These are phyloP conservation scores for Cardamine occulta DNA, from an alignment of 345 rosid species.

Conservation along the genomic window DNA sequence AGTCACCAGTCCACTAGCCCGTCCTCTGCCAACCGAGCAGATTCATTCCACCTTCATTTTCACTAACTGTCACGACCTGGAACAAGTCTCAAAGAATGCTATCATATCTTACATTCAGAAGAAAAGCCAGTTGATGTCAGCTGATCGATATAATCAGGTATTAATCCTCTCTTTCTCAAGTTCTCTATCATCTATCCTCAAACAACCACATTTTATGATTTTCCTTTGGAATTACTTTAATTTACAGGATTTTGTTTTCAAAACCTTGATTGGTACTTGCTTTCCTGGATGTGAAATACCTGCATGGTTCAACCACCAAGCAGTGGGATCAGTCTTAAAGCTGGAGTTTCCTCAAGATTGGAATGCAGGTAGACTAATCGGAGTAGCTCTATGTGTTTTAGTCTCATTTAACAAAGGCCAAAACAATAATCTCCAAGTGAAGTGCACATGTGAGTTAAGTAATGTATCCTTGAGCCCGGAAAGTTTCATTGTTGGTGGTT, in stretches of 20 bases:
- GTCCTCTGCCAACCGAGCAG: background rate
- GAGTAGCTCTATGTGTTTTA: slow-evolving; percentile 19
- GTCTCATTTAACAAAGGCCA: slow-evolving; percentile 19
- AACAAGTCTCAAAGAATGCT: slow-evolving; percentile 28
- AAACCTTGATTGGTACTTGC: slow-evolving; percentile 15
- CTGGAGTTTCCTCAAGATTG: background rate
- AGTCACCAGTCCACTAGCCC: background rate
- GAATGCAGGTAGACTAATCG: background rate
- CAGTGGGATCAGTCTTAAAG: background rate
- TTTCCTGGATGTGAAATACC: slow-evolving; percentile 38
- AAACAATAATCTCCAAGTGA: slow-evolving; percentile 15
- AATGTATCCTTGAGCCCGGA: background rate
- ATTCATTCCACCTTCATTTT: slow-evolving; percentile 25
- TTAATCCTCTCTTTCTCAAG: background rate
- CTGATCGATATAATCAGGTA: slow-evolving; percentile 31
- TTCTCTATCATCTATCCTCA: background rate
- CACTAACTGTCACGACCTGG: slow-evolving; percentile 16
- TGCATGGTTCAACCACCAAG: slow-evolving; percentile 23
- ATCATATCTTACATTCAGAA: slow-evolving; percentile 19
- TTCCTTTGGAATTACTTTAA: background rate
- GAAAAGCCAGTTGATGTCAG: slow-evolving; percentile 1
- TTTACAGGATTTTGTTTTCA: slow-evolving; percentile 30
- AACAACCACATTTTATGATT: background rate
- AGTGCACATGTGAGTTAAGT: slow-evolving; percentile 13
- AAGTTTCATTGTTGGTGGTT: slow-evolving; percentile 20